These are phyloP conservation scores for Fusarium acutatum DNA, from an alignment of 2,329 filamentous ascomycete genomes.

Conservation along the genomic window DNA sequence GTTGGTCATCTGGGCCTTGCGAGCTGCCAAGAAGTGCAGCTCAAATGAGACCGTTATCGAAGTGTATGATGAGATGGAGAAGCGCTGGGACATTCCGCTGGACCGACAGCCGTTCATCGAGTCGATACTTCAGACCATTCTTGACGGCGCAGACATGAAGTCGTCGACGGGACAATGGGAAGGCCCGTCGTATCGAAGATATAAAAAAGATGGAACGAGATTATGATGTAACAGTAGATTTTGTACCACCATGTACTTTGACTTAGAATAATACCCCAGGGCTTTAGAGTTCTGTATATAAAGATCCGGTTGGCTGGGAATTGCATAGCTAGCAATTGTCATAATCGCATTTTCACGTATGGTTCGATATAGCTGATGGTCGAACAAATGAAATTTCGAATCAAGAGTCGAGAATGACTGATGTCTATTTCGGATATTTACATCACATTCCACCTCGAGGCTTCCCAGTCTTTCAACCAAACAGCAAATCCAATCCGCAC, in stretches of 20 bases:
- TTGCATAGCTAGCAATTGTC: neutral
- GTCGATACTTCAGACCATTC: conserved; percentile 53
- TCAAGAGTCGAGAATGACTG: conserved; percentile 41
- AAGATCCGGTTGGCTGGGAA: neutral
- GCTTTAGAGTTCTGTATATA: conserved; percentile 25
- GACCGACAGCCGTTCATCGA: conserved; percentile 58
- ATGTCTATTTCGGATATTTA: conserved; percentile 49
- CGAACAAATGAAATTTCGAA: conserved; percentile 39
- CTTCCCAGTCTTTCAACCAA: conserved; percentile 33
- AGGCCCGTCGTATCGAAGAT: conserved; percentile 32
- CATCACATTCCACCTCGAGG: conserved; percentile 40
- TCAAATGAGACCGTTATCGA: conserved; percentile 59
- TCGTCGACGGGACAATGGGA: conserved; percentile 39
- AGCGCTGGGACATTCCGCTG: conserved; percentile 56
- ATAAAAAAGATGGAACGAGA: conserved; percentile 42
- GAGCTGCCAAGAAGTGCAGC: conserved; percentile 71
- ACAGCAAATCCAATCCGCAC: conserved; percentile 13
- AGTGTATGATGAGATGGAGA: conserved; percentile 61
- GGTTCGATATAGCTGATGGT: neutral
- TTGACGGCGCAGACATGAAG: conserved; percentile 47
- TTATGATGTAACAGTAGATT: conserved; percentile 41
- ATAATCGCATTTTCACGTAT: conserved; percentile 1
- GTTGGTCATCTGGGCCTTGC: conserved; percentile 68
- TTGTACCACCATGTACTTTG: conserved; percentile 40
- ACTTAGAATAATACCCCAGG: conserved; percentile 35